Base-by-base conservation (phyloP, 2,329 filamentous ascomycete species). In the Claviceps humidiphila region DNA sequence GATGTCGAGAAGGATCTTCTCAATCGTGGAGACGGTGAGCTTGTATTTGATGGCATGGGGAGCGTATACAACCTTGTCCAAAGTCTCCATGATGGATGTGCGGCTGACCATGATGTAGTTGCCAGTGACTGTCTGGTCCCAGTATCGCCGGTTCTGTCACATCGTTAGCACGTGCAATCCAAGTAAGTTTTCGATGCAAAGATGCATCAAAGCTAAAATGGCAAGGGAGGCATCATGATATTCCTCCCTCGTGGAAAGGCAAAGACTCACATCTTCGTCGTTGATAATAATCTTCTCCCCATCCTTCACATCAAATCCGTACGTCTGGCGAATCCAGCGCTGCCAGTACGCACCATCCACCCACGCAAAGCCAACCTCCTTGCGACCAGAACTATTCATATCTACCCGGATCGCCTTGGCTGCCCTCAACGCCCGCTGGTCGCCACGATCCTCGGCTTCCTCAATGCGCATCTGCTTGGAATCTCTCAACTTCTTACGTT, bases 271-370 rank as follows among this genome's bases (percentile, higher is more conserved):
- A 67, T 95, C 89, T 74, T 97, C 88, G 61, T 98, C 93, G 59
- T 96, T 96, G 70, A 98, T 93, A 54, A 98, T 85, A 52, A 98
- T 87, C 56, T 88, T 82, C 67, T 97, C 93, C 47, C 91, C 90
- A 56, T 93, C 83, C 63, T 79, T 83, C 55, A 93, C 83, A 60
- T 94, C 87, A 59, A 97, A 85, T 51, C 91, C 91, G 63, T 95
- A 98, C 0, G 91, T 96, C n/a, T 85, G 90, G 59, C 85, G 80
- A 58, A 98, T 81, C 93, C 93, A 98, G 56, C 91, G 81, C 68
- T 97, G 90, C 93, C 93, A 98, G 68, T 97, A 97, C 7, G 88
- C 80, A 49, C 90, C 89, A 65, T 98, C 93, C 13, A 97, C 89
- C 93, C 93, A 98, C 13, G 93, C 93, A 68, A 98, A 98, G 8